These are phyloP conservation scores for Candida buenavistaensis DNA, from an alignment of 1,139 yeast species.

Conservation along the genomic window DNA sequence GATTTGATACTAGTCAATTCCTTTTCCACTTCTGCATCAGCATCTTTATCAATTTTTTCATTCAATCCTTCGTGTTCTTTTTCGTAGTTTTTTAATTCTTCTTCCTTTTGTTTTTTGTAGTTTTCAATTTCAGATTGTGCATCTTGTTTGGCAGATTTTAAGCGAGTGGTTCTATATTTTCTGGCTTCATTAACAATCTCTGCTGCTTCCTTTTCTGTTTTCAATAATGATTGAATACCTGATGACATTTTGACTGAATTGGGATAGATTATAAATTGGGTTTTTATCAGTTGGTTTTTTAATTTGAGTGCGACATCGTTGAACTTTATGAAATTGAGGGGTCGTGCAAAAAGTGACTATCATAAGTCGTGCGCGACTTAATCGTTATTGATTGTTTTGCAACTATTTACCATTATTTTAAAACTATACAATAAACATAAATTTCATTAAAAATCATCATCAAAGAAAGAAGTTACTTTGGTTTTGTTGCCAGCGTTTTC, in stretches of 20 bases:
- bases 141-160: conserved; percentile 92
- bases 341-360: conserved; percentile 1
- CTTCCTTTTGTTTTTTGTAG: conserved; percentile 83
- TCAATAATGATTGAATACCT: conserved; percentile 39
- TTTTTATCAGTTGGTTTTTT: conserved; percentile 56
- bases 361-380: neutral
- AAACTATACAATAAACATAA: neutral
- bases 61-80: conserved; percentile 66
- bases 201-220: conserved; percentile 96
- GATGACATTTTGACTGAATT: conserved; percentile 27
- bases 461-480: conserved; percentile 41
- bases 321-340: neutral
- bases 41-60: conserved; percentile 69
- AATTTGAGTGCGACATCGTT: conserved; percentile 1
- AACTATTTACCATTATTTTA: too few species aligned
- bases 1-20: conserved; percentile 64
- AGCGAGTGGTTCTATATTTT: conserved; percentile 78
- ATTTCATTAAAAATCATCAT: conserved; percentile 44
- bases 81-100: conserved; percentile 74
- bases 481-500: conserved; percentile 41
- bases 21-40: conserved; percentile 59
- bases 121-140: conserved; percentile 88
- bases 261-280: neutral
- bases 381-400: neutral
- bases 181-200: conserved; percentile 92